A percentile compares a stretch with the other conserved stretches of the same genome.
phyloP scores from a whole-genome alignment of 83 land plant genomes.

The Larix sibirica region DNA sequence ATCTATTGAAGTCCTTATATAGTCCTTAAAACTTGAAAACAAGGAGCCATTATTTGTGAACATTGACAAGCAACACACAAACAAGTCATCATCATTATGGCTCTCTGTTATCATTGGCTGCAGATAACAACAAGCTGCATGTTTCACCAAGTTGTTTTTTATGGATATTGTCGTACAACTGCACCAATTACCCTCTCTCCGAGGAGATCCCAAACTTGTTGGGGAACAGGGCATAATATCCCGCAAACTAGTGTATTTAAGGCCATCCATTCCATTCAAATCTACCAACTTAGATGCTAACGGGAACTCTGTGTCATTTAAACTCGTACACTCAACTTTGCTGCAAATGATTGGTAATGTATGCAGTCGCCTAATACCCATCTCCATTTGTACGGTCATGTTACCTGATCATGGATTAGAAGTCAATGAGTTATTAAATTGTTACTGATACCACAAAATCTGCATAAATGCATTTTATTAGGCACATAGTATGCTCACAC shows the following conservation, averaged over 20 bases:
- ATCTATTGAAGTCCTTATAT: slow-evolving; percentile 2
- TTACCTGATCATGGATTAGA: slow-evolving; percentile 1
- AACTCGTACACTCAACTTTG: neutral
- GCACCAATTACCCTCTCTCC: slow-evolving; percentile 7
- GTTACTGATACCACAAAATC: neutral
- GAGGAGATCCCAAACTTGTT: slow-evolving; percentile 9
- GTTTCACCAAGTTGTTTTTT: slow-evolving; percentile 8
- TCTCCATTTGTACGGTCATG: slow-evolving; percentile 10
- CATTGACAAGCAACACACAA: slow-evolving; percentile 1
- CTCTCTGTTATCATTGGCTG: slow-evolving; percentile 13
- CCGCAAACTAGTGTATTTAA: slow-evolving; percentile 9
- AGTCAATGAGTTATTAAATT: neutral
- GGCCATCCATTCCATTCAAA: slow-evolving; percentile 5
- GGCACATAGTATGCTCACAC: neutral
- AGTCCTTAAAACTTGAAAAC: slow-evolving; percentile 1
- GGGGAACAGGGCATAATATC: slow-evolving; percentile 5
- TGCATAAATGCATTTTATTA: neutral
- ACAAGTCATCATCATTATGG: slow-evolving; percentile 11
- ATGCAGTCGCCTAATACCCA: slow-evolving; percentile 7
- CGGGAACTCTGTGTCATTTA: neutral
- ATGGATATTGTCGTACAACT: neutral
- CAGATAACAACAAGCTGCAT: slow-evolving; percentile 13
- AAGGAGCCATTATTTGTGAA: slow-evolving; percentile 5
- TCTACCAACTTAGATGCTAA: slow-evolving; percentile 11
- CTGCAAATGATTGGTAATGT: slow-evolving; percentile 7